Evolutionary conservation across 1,284 basidiomycete genomes (phyloP).

Genomic region (Cutaneotrichosporon cutaneum): DNA sequence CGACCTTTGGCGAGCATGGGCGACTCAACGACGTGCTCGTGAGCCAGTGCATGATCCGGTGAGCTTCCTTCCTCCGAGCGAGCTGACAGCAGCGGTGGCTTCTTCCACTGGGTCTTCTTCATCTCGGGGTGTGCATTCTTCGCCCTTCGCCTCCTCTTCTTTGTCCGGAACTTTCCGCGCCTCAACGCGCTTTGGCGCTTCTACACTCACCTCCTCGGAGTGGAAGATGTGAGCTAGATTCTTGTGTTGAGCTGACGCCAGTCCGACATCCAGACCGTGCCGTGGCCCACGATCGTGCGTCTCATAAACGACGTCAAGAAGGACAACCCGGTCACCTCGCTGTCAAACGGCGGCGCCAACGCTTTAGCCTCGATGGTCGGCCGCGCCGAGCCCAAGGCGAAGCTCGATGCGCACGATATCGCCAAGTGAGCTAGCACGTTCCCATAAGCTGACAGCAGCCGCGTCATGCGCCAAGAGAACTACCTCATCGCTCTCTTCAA

Average conservation of each 20-base stretch:
- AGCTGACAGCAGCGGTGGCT: conserved; percentile 25
- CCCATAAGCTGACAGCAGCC: conserved; percentile 44
- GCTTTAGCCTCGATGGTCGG: conserved; percentile 45
- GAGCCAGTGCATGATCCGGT: conserved; percentile 76
- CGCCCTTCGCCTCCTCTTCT: conserved; percentile 58
- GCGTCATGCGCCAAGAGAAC: conserved; percentile 96
- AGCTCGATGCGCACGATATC: conserved; percentile 85
- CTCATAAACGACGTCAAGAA: conserved; percentile 85
- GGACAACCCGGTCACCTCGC: conserved; percentile 81
- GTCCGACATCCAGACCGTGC: conserved; percentile 95
- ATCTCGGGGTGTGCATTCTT: conserved; percentile 78
- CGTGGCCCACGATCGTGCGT: conserved; percentile 92
- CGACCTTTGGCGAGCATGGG: conserved; percentile 31
- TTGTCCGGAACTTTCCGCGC: conserved; percentile 61
- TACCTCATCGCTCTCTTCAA: conserved; percentile 97
- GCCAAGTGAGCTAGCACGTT: conserved; percentile 54
- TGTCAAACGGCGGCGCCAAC: conserved; percentile 56
- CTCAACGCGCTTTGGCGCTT: conserved; percentile 92
- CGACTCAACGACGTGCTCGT: conserved; percentile 77
- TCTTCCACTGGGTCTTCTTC: conserved; percentile 64
- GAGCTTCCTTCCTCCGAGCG: conserved; percentile 38
- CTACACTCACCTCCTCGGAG: conserved; percentile 60
- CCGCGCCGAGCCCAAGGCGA: conserved; percentile 54
- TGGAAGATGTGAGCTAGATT: conserved; percentile 57
- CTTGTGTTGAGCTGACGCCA: conserved; percentile 57